Percentiles rank a stretch among this genome's conserved stretches.
Conservation (phyloP, 2,329 filamentous ascomycete species). For the Colletotrichum kahawae region DNA sequence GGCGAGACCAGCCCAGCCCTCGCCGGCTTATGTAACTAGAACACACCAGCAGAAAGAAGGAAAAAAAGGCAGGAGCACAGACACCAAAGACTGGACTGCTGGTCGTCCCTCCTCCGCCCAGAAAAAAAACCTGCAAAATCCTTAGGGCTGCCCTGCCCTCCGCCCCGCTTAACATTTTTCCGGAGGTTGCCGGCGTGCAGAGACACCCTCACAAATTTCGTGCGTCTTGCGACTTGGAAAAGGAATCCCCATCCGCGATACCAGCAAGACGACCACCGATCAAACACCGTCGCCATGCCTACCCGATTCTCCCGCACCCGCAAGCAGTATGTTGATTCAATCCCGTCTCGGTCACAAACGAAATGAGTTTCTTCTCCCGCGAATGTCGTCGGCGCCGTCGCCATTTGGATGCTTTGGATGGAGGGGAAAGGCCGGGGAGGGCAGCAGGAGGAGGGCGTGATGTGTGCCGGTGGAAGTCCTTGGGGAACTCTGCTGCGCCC, state of each 20-base stretch:
- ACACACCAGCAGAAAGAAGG: neutral
- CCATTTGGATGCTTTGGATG: neutral
- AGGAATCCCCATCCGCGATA: slow-evolving; percentile 38
- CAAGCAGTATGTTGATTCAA: slow-evolving; percentile 69
- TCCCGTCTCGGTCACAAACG: neutral
- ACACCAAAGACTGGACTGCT: neutral
- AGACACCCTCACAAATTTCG: slow-evolving; percentile 42
- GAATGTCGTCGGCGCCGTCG: slow-evolving; percentile 23
- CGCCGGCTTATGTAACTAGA: neutral
- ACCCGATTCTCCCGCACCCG: slow-evolving; percentile 77
- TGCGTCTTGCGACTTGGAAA: slow-evolving; percentile 28
- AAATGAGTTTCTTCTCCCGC: slow-evolving; percentile 12
- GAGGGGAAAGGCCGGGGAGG: neutral
- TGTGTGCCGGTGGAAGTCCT: neutral
- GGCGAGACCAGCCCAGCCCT: neutral
- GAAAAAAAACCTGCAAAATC: neutral
- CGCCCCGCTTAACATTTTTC: slow-evolving; percentile 39
- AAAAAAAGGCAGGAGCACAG: neutral
- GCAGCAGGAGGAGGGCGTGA: neutral
- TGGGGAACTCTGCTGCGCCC: neutral
- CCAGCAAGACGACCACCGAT: slow-evolving; percentile 36
- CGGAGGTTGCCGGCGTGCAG: slow-evolving; percentile 34
- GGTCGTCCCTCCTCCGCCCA: neutral
- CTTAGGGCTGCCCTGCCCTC: slow-evolving; percentile 49
- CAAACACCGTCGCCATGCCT: slow-evolving; percentile 45